These are phyloP conservation scores for Phalaenopsis equestris DNA, from an alignment of 106 monocot species.

Conservation along the genomic window DNA sequence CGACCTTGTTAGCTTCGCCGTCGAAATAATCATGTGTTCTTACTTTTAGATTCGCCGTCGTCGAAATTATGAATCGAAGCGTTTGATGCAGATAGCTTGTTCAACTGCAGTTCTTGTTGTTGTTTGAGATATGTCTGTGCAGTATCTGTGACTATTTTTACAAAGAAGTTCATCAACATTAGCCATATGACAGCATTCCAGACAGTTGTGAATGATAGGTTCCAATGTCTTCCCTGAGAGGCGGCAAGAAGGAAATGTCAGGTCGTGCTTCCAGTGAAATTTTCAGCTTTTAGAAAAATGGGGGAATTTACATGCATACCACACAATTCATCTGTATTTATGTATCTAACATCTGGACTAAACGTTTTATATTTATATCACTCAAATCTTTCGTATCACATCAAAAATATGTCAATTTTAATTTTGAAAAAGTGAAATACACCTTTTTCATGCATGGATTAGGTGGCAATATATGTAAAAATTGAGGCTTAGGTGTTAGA, in stretches of 20 bases:
- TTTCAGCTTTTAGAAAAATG: not conserved
- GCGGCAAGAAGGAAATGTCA: not conserved
- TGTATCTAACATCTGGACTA: too few species aligned
- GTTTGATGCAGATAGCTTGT: conserved; percentile 12
- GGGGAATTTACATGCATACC: too few species aligned
- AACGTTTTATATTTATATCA: too few species aligned
- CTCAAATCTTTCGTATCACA: too few species aligned
- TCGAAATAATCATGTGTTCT: not conserved
- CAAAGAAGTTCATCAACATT: conserved; percentile 71
- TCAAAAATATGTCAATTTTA: too few species aligned
- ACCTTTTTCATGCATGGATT: too few species aligned
- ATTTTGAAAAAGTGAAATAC: too few species aligned
- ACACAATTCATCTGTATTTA: too few species aligned
- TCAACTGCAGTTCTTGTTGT: conserved; percentile 59
- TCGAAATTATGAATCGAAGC: not conserved
- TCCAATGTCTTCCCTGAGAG: conserved; percentile 61
- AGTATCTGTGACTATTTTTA: conserved; percentile 65
- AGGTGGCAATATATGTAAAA: too few species aligned
- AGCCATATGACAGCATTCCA: conserved; percentile 88
- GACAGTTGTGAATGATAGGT: conserved; percentile 58
- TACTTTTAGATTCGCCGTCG: not conserved
- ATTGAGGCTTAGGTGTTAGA: too few species aligned
- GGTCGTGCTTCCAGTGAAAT: not conserved
- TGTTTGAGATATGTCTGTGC: conserved; percentile 63
- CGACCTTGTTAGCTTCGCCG: not conserved